phyloP scores from a whole-genome alignment of 164 flowering plant genomes.

The Buxus sempervirens region DNA sequence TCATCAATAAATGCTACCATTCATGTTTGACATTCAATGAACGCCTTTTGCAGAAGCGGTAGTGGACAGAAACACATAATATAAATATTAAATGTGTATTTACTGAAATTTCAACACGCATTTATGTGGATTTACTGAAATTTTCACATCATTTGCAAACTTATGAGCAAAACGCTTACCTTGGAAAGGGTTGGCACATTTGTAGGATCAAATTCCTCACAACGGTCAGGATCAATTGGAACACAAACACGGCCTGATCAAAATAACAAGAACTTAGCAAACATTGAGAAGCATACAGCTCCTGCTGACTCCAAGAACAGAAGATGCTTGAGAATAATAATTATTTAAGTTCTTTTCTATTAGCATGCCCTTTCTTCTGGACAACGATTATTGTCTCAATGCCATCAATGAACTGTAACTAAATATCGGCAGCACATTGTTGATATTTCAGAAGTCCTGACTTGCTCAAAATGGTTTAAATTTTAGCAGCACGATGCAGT shows the following conservation, averaged over 20 bases:
- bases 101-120: too few species aligned
- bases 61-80: background rate
- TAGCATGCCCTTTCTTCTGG: background rate
- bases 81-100: too few species aligned
- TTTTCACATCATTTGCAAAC: too few species aligned
- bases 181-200: slow-evolving; percentile 79
- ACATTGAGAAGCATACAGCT: slow-evolving; percentile 2
- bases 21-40: background rate
- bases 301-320: background rate
- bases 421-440: too few species aligned
- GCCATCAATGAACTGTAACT: too few species aligned
- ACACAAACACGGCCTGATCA: slow-evolving; percentile 85
- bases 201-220: slow-evolving; percentile 93
- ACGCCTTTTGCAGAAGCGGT: background rate
- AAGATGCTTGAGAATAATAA: background rate
- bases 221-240: slow-evolving; percentile 79
- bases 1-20: background rate
- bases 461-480: too few species aligned
- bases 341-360: background rate
- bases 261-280: slow-evolving; percentile 4
- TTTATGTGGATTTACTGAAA: background rate
- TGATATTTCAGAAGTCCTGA: too few species aligned
- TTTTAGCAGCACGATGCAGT: too few species aligned
- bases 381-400: too few species aligned
- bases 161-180: slow-evolving; percentile 34